Conservation (phyloP, 768 basidiomycete species). For the Naganishia kalamii region DNA sequence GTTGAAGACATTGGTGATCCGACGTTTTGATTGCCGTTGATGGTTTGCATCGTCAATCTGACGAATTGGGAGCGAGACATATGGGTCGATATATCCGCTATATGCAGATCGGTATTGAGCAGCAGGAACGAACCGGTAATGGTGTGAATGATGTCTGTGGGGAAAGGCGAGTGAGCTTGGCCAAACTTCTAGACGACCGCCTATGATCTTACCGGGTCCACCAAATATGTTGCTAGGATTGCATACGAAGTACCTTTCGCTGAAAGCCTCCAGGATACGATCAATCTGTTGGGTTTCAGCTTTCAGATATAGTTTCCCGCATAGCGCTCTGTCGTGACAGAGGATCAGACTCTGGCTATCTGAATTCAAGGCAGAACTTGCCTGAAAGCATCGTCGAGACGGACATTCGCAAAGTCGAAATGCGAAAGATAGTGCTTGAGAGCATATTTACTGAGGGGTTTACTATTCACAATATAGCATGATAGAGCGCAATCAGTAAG, state of each 20-base stretch:
- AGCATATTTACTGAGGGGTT: conserved; percentile 65
- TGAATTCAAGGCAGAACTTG: conserved; percentile 38
- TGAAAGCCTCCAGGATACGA: conserved; percentile 87
- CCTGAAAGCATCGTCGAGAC: conserved; percentile 87
- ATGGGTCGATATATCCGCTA: conserved; percentile 76
- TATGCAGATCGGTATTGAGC: conserved; percentile 94
- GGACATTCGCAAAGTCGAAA: conserved; percentile 77
- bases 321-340: conserved; percentile 59
- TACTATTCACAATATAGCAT: conserved; percentile 51
- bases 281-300: conserved; percentile 98
- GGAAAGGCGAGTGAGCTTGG: neutral
- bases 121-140: conserved; percentile 86
- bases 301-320: conserved; percentile 84
- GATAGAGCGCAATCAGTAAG: neutral
- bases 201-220: conserved; percentile 62
- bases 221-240: conserved; percentile 77
- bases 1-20: conserved; percentile 49
- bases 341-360: neutral
- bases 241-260: conserved; percentile 82
- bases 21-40: conserved; percentile 56
- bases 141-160: conserved; percentile 81
- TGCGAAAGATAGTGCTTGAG: conserved; percentile 74
- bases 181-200: neutral
- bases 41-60: conserved; percentile 78
- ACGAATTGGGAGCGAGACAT: conserved; percentile 94